Conservation (phyloP, 805 yeast genomes). For the Sugiyamaella marilandica region DNA sequence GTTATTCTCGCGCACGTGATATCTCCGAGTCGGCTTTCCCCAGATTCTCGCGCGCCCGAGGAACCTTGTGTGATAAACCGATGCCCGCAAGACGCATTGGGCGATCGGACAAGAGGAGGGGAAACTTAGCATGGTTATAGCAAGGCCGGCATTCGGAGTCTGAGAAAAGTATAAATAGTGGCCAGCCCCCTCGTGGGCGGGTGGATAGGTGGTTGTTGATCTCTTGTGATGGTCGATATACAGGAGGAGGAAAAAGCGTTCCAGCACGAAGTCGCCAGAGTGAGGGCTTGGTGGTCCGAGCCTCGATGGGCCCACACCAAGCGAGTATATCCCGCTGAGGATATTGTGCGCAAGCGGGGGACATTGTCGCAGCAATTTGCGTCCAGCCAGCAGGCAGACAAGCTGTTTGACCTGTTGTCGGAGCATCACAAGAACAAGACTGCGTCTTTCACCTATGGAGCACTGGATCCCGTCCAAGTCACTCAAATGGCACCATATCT, state of each 20-base stretch:
- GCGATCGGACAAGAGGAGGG: slow-evolving; percentile 5
- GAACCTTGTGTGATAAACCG: neutral
- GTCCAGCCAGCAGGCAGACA: slow-evolving; percentile 74
- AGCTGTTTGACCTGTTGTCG: slow-evolving; percentile 62
- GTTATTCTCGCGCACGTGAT: slow-evolving; percentile 3
- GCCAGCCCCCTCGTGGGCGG: neutral
- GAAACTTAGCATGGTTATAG: neutral
- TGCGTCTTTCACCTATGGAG: slow-evolving; percentile 88
- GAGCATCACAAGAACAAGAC: slow-evolving; percentile 71
- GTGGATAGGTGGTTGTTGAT: too few species aligned
- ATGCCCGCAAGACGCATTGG: neutral
- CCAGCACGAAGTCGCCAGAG: slow-evolving; percentile 64
- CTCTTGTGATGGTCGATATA: slow-evolving; percentile 3
- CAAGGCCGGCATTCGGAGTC: neutral
- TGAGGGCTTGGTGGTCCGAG: slow-evolving; percentile 86
- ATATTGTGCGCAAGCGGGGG: slow-evolving; percentile 86
- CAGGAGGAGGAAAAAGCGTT: slow-evolving; percentile 55
- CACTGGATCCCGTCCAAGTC: slow-evolving; percentile 91
- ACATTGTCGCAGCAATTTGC: slow-evolving; percentile 69
- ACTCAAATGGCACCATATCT: slow-evolving; percentile 95
- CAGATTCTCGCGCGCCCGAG: slow-evolving; percentile 8
- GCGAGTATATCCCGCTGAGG: slow-evolving; percentile 83
- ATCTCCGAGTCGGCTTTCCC: slow-evolving; percentile 11
- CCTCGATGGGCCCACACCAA: slow-evolving; percentile 89
- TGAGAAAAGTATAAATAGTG: neutral